Evolutionary conservation across 139 green algal species (phyloP), one percentile per base, ranked within the genome.

Genomic region (Picochlorum sp.): DNA sequence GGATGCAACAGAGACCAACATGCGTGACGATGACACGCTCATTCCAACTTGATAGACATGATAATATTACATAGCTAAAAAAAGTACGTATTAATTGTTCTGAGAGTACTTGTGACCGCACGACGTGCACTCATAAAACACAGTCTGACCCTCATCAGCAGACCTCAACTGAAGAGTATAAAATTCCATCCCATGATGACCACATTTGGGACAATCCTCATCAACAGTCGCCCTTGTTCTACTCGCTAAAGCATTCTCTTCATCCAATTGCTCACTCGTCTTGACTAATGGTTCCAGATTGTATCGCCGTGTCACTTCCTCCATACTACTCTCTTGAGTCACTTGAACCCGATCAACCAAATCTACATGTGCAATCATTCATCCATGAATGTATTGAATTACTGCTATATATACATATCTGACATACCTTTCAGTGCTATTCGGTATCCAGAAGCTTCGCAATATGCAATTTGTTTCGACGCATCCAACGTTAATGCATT

Each of bases 151-250:
- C 71, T 96, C 90, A 64, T 96, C 90, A 14, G 89, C 90, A 20
- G 87, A 95, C 2, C 90, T 82, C 52, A 96, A 79, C 77, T 96
- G 90, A 83, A 94, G 87, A 3, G 90, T 96, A 79, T 94, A 94
- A 75, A 85, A 96, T 66, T 95, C 86, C 60, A 96, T 54, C 2
- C 74, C 75, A 5, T 69, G 69, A 61, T 91, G 68, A 3, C 78
- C 75, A 70, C 90, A 96, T 30, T 86, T 79, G 4, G 81, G 80
- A 79, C 90, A 96, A 6, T 70, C 60, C 66, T 96, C 90, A 67
- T 96, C 77, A 49, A 80, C 67, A 44, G 71, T 81, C 1, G 60
- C 55, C 60, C 47, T 70, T 11, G 49, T 63, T 18, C 34, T 62
- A 56, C 23, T 21, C 11, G 76, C 21, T 49, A 85, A 57, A 16